A percentile compares a stretch with the other conserved stretches of the same genome.
phyloP scores from a whole-genome alignment of 768 basidiomycete species.

The Rhodotorula sphaerocarpa region DNA sequence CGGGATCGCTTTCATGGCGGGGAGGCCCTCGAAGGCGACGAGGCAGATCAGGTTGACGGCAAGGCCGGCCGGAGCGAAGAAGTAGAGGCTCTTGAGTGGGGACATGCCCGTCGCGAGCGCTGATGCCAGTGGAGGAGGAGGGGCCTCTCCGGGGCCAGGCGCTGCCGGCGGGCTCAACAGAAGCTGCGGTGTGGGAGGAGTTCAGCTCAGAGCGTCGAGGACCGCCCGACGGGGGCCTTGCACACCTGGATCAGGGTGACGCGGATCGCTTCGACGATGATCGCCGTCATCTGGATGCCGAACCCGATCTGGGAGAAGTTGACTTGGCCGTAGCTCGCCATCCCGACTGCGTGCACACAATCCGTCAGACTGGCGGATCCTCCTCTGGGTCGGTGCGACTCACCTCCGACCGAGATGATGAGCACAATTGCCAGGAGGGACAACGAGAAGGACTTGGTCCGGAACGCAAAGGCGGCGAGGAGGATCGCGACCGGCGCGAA shows the following conservation, averaged over 20 bases:
- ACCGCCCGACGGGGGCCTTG: too few species aligned
- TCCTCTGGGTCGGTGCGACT: too few species aligned
- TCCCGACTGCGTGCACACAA: conserved; percentile 48
- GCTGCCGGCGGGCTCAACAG: conserved; percentile 48
- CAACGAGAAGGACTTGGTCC: conserved; percentile 15
- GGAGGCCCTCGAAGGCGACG: conserved; percentile 80
- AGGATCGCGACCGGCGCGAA: conserved; percentile 77
- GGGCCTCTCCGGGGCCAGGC: background rate
- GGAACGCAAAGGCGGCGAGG: conserved; percentile 65
- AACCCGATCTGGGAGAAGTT: conserved; percentile 62
- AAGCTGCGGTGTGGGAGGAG: too few species aligned
- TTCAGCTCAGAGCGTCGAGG: too few species aligned
- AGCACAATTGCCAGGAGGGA: background rate
- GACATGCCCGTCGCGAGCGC: conserved; percentile 64
- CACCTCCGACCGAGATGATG: conserved; percentile 21
- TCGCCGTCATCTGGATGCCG: conserved; percentile 61
- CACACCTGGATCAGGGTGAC: conserved; percentile 93
- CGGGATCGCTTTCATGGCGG: conserved; percentile 60
- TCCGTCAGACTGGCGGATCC: too few species aligned
- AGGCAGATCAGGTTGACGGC: conserved; percentile 70
- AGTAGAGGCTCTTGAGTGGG: conserved; percentile 84
- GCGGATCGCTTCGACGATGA: conserved; percentile 80
- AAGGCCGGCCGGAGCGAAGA: conserved; percentile 82
- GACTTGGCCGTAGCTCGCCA: conserved; percentile 78
- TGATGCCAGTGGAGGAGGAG: background rate